phyloP scores from a whole-genome alignment of 1,284 basidiomycete genomes.

The Lignosus rhinocerotis region DNA sequence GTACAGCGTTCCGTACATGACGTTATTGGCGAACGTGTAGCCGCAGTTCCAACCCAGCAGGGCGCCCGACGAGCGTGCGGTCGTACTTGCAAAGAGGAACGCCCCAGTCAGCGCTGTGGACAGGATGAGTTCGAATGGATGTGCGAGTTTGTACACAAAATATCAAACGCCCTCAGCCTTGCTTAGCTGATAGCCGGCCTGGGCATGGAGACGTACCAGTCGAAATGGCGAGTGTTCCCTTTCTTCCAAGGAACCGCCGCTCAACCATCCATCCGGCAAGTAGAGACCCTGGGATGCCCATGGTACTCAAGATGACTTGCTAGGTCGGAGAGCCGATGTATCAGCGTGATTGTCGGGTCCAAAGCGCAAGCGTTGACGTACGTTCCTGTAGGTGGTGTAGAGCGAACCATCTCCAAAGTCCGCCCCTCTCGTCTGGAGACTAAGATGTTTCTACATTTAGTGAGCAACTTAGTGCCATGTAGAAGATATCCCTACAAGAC shows the following conservation, averaged over 20 bases:
- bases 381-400: slow-evolving; percentile 66
- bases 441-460: slow-evolving; percentile 19
- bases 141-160: background rate
- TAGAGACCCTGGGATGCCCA: slow-evolving; percentile 67
- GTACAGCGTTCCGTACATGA: slow-evolving; percentile 75
- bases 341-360: too few relatives aligned
- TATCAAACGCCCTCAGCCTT: background rate
- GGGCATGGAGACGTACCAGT: slow-evolving; percentile 38
- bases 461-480: background rate
- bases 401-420: slow-evolving; percentile 58
- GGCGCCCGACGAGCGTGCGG: slow-evolving; percentile 57
- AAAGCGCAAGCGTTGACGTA: slow-evolving; percentile 30
- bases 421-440: slow-evolving; percentile 56
- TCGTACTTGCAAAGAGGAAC: slow-evolving; percentile 69
- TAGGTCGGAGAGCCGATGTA: slow-evolving; percentile 25
- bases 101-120: slow-evolving; percentile 58
- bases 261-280: slow-evolving; percentile 60
- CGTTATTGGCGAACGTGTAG: slow-evolving; percentile 60
- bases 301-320: slow-evolving; percentile 67
- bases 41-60: slow-evolving; percentile 75
- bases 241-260: slow-evolving; percentile 55
- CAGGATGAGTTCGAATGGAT: too few relatives aligned
- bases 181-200: too few relatives aligned
- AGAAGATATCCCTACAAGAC: slow-evolving; percentile 46
- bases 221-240: slow-evolving; percentile 61